phyloP scores from a whole-genome alignment of 495 filamentous ascomycete genomes.

The Aspergillus ostianus region DNA sequence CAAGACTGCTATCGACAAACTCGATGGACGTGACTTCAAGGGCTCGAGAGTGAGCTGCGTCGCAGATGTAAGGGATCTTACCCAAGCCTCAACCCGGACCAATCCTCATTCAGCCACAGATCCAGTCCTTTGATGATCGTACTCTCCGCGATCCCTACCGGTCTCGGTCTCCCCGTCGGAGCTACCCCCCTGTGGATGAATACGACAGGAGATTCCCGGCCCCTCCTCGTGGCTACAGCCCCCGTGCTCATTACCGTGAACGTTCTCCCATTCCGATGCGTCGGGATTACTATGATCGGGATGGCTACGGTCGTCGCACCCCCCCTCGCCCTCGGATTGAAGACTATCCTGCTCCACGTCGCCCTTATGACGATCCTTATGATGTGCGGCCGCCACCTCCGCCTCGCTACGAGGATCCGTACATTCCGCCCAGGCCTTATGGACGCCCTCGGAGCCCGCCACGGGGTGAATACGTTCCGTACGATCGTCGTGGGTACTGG shows the following conservation, averaged over 20 bases:
- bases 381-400: constrained; percentile 43
- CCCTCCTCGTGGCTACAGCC: constrained; percentile 81
- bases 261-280: constrained; percentile 70
- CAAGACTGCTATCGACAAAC: constrained; percentile 85
- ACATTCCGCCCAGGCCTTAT: constrained; percentile 42
- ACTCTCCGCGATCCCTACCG: constrained; percentile 67
- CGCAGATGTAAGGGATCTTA: constrained; percentile 67
- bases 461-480: constrained; percentile 40
- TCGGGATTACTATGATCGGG: constrained; percentile 80
- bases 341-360: constrained; percentile 64
- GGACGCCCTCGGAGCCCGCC: constrained; percentile 45
- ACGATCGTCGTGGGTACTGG: constrained; percentile 50
- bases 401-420: constrained; percentile 49
- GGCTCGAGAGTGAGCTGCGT: constrained; percentile 77
- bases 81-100: constrained; percentile 19
- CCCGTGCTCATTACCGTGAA: constrained; percentile 82
- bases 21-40: constrained; percentile 90
- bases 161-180: constrained; percentile 71
- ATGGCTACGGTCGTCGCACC: constrained; percentile 64
- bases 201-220: constrained; percentile 73
- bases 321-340: constrained; percentile 73
- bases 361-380: constrained; percentile 54
- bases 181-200: constrained; percentile 65
- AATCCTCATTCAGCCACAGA: constrained; percentile 43
- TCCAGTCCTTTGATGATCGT: constrained; percentile 62